Evolutionary conservation across 1,284 basidiomycete species (phyloP).

Genomic region (Quambalaria eucalypti): DNA sequence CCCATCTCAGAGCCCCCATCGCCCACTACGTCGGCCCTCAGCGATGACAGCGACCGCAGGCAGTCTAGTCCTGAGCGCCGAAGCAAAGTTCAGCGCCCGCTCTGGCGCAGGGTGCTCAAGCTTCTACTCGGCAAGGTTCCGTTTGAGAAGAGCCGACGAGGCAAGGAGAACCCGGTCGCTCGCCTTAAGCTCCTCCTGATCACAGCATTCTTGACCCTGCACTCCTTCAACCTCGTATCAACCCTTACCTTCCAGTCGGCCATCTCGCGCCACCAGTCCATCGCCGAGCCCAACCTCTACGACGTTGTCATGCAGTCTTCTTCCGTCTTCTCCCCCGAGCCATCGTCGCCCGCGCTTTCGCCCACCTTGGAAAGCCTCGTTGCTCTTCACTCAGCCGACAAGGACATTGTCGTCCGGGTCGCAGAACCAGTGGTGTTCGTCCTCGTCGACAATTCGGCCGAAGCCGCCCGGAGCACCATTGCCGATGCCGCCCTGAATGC

Average conservation of each 20-base stretch:
- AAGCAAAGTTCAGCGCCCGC: constrained; percentile 14
- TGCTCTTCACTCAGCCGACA: constrained; percentile 14
- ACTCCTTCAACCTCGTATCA: constrained; percentile 73
- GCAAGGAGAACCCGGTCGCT: constrained; percentile 63
- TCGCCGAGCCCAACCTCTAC: constrained; percentile 39
- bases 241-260: constrained; percentile 71
- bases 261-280: constrained; percentile 54
- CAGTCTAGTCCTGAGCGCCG: constrained; percentile 1
- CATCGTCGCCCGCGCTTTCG: constrained; percentile 15
- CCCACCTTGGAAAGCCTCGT: constrained; percentile 34
- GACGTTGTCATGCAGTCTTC: constrained; percentile 26
- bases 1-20: constrained; percentile 16
- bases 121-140: constrained; percentile 53
- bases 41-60: not conserved
- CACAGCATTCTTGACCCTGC: constrained; percentile 46
- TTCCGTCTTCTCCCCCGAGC: constrained; percentile 17
- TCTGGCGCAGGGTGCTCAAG: constrained; percentile 26
- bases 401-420: constrained; percentile 32
- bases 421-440: constrained; percentile 57
- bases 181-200: constrained; percentile 81
- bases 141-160: constrained; percentile 50
- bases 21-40: not conserved
- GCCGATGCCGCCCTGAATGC: constrained; percentile 34
- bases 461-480: constrained; percentile 17
- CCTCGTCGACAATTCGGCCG: constrained; percentile 54